Conservation (phyloP, 1,284 basidiomycete genomes). For the Tremellales sp. region DNA sequence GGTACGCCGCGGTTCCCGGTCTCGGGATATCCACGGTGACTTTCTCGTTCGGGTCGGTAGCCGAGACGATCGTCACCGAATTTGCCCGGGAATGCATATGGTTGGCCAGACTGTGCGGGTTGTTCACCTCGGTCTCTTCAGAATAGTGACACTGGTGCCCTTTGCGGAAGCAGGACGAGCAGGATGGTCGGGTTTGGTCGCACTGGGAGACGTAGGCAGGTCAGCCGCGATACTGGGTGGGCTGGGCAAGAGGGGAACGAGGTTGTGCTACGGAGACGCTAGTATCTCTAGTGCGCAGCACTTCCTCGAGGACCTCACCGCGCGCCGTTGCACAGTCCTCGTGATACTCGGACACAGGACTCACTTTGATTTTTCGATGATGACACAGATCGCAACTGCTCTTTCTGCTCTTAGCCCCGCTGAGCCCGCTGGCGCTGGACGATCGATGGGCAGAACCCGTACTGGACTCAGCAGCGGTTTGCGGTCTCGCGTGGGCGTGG, state of each 20-base stretch:
- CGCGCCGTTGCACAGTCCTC: background rate
- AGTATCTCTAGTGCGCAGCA: too few species aligned
- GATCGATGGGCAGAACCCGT: too few species aligned
- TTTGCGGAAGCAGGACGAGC: constrained; percentile 36
- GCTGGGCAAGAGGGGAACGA: background rate
- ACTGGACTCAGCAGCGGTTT: too few species aligned
- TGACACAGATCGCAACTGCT: constrained; percentile 41
- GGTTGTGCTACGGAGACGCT: too few species aligned
- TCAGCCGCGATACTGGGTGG: background rate
- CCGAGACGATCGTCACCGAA: constrained; percentile 12
- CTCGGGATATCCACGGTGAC: constrained; percentile 9
- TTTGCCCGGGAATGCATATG: background rate
- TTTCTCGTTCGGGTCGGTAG: constrained; percentile 12
- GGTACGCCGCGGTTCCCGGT: background rate
- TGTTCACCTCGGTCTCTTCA: constrained; percentile 33
- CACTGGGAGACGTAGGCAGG: constrained; percentile 28
- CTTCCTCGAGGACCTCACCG: background rate
- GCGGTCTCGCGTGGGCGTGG: too few species aligned
- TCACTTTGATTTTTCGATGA: constrained; percentile 41
- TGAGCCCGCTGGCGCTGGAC: background rate
- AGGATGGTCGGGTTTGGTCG: constrained; percentile 37
- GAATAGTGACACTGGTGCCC: constrained; percentile 35
- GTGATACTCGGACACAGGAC: constrained; percentile 5
- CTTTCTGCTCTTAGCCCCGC: constrained; percentile 29
- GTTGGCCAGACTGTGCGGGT: constrained; percentile 12